Evolutionary conservation across 352 stramenopile species (phyloP), one percentile per base, ranked within the genome.

Genomic region (Peronospora farinosa): DNA sequence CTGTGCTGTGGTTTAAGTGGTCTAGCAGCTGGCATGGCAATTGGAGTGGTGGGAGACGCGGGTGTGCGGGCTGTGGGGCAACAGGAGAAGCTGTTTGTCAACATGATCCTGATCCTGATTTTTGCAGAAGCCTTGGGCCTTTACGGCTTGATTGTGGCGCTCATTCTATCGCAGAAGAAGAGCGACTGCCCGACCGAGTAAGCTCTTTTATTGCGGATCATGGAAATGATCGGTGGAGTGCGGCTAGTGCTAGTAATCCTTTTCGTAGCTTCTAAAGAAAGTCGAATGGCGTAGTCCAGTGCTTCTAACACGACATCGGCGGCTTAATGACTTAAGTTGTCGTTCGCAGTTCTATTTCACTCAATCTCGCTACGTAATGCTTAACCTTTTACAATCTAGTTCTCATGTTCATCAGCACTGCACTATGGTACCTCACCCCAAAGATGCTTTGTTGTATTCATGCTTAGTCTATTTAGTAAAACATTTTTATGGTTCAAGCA

Each of bases 61-160:
- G 95, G 94, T 53, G 94, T 98, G 15, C 88, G 94, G 52, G 95
- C 95, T 40, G 93, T 98, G 63, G 96, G 96, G 57, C 93, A 98
- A 69, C 95, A 98, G 75, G 95, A 98, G 60, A 97, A 97, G 63
- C 80, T 99, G 35, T 99, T 98, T 76, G 95, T 98, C 43, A 96
- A 94, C 58, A 96, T 98, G 83, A 96, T 98, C 50, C 88, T 99
- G 58, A 98, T 99, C 70, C 76, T 98, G 53, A 98, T 99, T 96
- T 99, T 98, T 83, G 91, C 85, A 25, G 95, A 99, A 75, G 96
- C 96, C 53, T 79, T 99, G 62, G 95, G 90, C 66, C 84, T 98
- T 56, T 98, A 98, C 74, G 94, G 93, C 60, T 70, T 98, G 60
- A 98, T 98, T 76, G 90, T 98, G 47, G 88, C 93, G 48, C 68